These are phyloP conservation scores for Ascochyta koolunga DNA, from an alignment of 2,329 filamentous ascomycete genomes.

Conservation along the genomic window DNA sequence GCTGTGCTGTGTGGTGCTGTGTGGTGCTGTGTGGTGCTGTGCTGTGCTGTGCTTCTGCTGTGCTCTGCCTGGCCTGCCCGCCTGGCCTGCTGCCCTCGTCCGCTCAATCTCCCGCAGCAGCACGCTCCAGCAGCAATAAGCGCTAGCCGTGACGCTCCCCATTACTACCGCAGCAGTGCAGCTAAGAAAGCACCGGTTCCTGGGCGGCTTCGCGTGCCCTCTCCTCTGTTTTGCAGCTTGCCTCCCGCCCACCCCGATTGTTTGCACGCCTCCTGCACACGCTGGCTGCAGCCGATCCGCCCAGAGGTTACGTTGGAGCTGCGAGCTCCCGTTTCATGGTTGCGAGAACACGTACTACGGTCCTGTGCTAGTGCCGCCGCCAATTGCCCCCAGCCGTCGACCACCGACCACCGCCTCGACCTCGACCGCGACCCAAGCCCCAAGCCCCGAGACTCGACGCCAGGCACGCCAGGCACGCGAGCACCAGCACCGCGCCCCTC, in stretches of 20 bases:
- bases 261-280: background rate
- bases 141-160: slow-evolving; percentile 1
- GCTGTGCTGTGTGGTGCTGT: too few species aligned
- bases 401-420: background rate
- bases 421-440: too few species aligned
- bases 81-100: too few species aligned
- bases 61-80: too few species aligned
- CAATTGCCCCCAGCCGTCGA: background rate
- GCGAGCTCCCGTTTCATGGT: slow-evolving; percentile 3
- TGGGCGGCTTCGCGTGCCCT: background rate
- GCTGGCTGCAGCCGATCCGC: background rate
- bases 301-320: background rate
- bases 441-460: too few species aligned
- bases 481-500: background rate
- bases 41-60: too few species aligned
- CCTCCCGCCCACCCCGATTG: background rate
- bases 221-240: background rate
- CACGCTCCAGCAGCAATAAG: slow-evolving; percentile 3
- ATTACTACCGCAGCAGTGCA: slow-evolving; percentile 7
- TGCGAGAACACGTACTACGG: background rate
- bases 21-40: too few species aligned
- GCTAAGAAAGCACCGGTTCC: slow-evolving; percentile 9
- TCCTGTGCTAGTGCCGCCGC: slow-evolving; percentile 5
- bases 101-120: background rate
- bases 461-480: slow-evolving; percentile 13